Conservation (phyloP, 176 grass and related monocot species). For the Hyparrhenia diplandra region DNA sequence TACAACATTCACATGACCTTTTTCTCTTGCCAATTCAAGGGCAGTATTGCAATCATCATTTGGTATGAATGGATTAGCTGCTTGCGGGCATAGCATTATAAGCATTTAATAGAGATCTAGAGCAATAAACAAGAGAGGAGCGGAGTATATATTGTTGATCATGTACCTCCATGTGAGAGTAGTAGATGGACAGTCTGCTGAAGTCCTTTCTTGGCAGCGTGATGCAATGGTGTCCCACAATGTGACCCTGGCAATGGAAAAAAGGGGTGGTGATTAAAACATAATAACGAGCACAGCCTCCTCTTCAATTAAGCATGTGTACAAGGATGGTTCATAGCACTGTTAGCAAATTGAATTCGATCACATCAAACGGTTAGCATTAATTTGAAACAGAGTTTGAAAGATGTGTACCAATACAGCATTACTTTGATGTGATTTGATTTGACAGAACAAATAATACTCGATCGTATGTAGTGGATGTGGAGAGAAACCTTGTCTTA, state of each 20-base stretch:
- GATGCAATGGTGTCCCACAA: slow-evolving; percentile 87
- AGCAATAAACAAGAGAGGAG: background rate
- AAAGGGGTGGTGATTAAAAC: background rate
- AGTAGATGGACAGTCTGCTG: slow-evolving; percentile 77
- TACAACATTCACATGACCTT: slow-evolving; percentile 81
- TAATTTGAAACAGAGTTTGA: background rate
- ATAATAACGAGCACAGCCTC: background rate
- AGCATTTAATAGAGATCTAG: background rate
- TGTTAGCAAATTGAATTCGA: background rate
- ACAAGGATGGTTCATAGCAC: background rate
- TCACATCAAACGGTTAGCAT: background rate
- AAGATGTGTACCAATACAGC: too few species aligned
- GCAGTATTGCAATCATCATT: slow-evolving; percentile 93
- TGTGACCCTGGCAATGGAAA: slow-evolving; percentile 45
- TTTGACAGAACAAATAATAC: background rate
- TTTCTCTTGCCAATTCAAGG: slow-evolving; percentile 96
- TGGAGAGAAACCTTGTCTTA: background rate
- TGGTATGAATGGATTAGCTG: slow-evolving; percentile 83
- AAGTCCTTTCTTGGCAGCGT: slow-evolving; percentile 89
- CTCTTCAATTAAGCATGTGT: background rate
- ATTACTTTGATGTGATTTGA: background rate
- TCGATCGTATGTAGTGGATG: background rate
- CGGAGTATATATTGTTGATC: background rate
- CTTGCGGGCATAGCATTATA: background rate
- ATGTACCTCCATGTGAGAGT: slow-evolving; percentile 78